phyloP scores from a whole-genome alignment of 106 monocot genomes.

The Allium cepa region DNA sequence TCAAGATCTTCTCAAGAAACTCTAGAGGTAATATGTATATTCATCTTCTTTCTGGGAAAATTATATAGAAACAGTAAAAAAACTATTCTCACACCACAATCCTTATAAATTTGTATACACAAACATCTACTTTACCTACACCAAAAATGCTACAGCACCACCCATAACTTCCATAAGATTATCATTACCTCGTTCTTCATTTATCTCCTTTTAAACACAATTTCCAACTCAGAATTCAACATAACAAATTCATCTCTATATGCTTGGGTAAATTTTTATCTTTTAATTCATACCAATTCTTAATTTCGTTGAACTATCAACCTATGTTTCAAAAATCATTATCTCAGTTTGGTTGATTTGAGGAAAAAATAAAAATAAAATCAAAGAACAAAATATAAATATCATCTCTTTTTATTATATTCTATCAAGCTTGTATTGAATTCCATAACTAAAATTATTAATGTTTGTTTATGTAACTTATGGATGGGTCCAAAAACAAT shows the following conservation, averaged over 20 bases:
- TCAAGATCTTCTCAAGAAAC: conserved; percentile 91
- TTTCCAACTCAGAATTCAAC: not conserved
- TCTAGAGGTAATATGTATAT: conserved; percentile 43
- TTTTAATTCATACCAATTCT: not conserved
- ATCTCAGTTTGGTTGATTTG: too few species aligned
- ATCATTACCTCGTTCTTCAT: not conserved
- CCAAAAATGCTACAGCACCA: not conserved
- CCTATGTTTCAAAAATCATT: too few species aligned
- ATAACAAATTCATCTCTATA: not conserved
- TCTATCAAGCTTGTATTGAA: too few species aligned
- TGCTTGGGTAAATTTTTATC: not conserved
- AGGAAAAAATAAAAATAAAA: too few species aligned
- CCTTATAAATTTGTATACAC: not conserved
- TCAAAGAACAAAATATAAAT: too few species aligned
- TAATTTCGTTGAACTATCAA: not conserved
- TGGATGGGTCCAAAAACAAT: not conserved
- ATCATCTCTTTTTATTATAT: too few species aligned
- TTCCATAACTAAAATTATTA: too few species aligned
- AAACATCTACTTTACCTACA: not conserved
- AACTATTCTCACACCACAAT: not conserved
- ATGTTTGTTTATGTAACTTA: too few species aligned
- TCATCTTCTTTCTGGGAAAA: not conserved
- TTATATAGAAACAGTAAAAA: not conserved
- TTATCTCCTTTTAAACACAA: not conserved
- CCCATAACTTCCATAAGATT: not conserved